Conservation (phyloP, 495 filamentous ascomycete genomes). For the Penicillium antarcticum region DNA sequence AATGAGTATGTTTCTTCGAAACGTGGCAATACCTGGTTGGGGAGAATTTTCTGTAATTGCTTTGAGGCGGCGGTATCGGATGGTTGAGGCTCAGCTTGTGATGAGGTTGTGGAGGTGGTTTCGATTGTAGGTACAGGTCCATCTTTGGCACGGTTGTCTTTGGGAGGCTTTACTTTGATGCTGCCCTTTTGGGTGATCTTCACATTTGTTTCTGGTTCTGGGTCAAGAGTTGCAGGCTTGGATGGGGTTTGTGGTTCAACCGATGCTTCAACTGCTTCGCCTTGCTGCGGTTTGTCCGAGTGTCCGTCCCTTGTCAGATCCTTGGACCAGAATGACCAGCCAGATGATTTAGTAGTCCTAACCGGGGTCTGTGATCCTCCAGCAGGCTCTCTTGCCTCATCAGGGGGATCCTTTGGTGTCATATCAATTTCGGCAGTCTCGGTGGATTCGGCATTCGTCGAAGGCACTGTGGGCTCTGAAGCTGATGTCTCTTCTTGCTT, state of each 20-base stretch:
- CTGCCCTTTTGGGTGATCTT: conserved; percentile 47
- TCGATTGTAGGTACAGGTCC: conserved; percentile 28
- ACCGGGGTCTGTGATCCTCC: conserved; percentile 38
- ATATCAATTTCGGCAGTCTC: conserved; percentile 17
- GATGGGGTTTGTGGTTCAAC: conserved; percentile 47
- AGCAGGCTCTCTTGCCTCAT: conserved; percentile 22
- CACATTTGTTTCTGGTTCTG: conserved; percentile 24
- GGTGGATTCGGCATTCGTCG: conserved; percentile 7
- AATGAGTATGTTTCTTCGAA: conserved; percentile 66
- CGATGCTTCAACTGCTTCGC: conserved; percentile 63
- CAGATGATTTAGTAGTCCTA: conserved; percentile 51
- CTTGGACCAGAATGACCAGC: conserved; percentile 84
- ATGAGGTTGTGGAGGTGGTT: conserved; percentile 33
- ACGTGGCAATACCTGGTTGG: conserved; percentile 66
- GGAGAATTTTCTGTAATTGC: conserved; percentile 42
- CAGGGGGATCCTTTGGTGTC: conserved; percentile 17
- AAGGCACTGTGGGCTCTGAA: conserved; percentile 21
- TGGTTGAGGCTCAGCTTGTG: conserved; percentile 14
- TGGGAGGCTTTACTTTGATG: conserved; percentile 41
- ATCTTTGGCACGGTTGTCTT: conserved; percentile 34
- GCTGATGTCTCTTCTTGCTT: conserved; percentile 23
- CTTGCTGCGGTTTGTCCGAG: conserved; percentile 31
- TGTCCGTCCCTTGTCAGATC: conserved; percentile 49
- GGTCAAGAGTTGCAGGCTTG: conserved; percentile 11
- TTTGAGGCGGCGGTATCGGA: conserved; percentile 41